Conservation (phyloP, 768 basidiomycete species). For the Suillus paluster region DNA sequence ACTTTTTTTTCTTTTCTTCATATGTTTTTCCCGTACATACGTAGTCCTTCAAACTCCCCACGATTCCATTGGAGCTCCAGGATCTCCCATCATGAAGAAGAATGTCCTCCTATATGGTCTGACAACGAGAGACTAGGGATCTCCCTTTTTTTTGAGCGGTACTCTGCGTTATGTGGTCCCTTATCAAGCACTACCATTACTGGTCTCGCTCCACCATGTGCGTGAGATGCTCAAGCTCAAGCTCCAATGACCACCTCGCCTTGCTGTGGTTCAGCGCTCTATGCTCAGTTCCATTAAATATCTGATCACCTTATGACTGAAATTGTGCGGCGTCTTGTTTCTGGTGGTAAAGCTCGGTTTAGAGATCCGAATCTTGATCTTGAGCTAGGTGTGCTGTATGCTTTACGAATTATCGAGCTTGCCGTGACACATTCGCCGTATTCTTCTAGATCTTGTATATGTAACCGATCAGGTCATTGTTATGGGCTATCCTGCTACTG, state of each 20-base stretch:
- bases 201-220: background rate
- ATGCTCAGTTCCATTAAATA: background rate
- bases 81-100: too few species aligned
- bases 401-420: conserved; percentile 18
- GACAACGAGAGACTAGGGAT: too few species aligned
- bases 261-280: background rate
- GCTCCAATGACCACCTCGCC: background rate
- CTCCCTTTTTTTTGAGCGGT: too few species aligned
- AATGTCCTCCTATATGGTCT: too few species aligned
- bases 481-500: conserved; percentile 85
- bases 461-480: conserved; percentile 77
- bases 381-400: conserved; percentile 61
- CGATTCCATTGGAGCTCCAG: too few species aligned
- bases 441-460: conserved; percentile 57
- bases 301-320: conserved; percentile 51
- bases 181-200: background rate
- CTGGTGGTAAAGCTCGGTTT: conserved; percentile 81
- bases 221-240: background rate
- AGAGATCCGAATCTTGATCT: conserved; percentile 67
- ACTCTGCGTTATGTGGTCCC: too few species aligned
- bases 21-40: too few species aligned
- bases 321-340: conserved; percentile 74
- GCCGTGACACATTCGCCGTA: background rate
- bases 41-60: too few species aligned
- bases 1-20: too few species aligned